Base-by-base conservation (phyloP, 371 early-diverging fungal genomes). In the Lichtheimia corymbifera region DNA sequence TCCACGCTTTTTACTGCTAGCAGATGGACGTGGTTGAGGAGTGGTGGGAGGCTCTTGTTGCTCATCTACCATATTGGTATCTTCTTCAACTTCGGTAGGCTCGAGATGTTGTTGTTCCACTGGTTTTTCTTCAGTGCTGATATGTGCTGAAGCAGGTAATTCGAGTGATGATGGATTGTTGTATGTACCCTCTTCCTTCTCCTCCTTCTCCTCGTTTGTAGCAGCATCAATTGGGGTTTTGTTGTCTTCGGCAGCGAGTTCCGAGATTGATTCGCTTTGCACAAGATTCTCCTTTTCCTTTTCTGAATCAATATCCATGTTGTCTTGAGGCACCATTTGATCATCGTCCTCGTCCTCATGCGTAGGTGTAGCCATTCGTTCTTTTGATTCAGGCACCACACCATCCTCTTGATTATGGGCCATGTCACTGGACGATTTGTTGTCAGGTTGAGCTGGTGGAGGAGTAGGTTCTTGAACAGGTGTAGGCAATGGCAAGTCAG, bases 401-500 rank as follows among this genome's bases (percentile, higher is more conserved):
- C 35, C 35, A 35, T 35, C 35, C 11, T 35, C 35, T 9, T 35
- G 35, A 7, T 28, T 28, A 28, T 28, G 1, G 28, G 1, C 4
- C 4, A 28, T 28, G 9, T 35, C 35, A 6, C 4, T 9, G 35
- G 35, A 11, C 9, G 6, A 1, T 35, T 35, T 35, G 35, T 9
- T 35, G 35, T 35, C 35, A 9, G 6, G 35, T 35, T 35, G 35
- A 35, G 11, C 11, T 9, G 35, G 35, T 35, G 35, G 35, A 35
- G 35, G 35, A 25, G 18, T 15, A 14, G 54, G n/a, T n/a, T 27
- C 54, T 9, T 35, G 20, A 18, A 27, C 54, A 11, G 18, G 15
- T 15, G 25, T 17, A 13, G 60, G 30, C 53, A 68, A 44, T 7
- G 67, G 66, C 18, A 71, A 53, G 28, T 61, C 72, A 28, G 67